Base-by-base conservation (phyloP, 1,284 basidiomycete genomes). In the Leccinum ponderosum region DNA sequence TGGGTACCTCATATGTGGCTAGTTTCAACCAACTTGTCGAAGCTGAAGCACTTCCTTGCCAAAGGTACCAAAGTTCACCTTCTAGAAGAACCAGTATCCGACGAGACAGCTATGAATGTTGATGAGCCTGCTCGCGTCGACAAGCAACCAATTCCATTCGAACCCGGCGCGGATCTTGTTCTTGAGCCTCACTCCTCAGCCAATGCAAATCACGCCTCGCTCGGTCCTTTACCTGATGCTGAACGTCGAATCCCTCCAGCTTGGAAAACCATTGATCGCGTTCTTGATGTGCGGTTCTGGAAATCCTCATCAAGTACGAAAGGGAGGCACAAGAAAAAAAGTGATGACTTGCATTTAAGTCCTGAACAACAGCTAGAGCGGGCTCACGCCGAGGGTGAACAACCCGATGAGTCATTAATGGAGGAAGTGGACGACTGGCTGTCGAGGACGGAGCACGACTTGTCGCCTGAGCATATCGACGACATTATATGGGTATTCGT, bases 1-100 rank as follows among this genome's bases (percentile, higher is more conserved):
- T 97, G 95, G 95, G 93, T 96, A 1, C 90, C 94, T 17, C 95
- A 97, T 70, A 87, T 90, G 77, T 97, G 93, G 93, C 78, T 97
- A 1, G 77, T 87, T 31, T 84, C 89, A 3, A 86, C 84, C 8
- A 79, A 86, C 54, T 70, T 75, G 4, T 70, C 73, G 14, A 92
- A 88, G 69, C 77, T 97, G 59, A 86, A 87, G 65, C 85, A 92
- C 72, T 98, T 97, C 74, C 79, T 97, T 35, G 67, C 74, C 6
- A 79, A 81, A 17, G 94, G 94, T 1, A 79, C 90, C 0, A 85
- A 82, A 66, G 82, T 94, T n/a, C 79, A 86, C 27, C 77, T 95
- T 33, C 75, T 93, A 4, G 79, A 79, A 1, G 77, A 81, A 57
- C 76, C 80, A 22, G 67, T 75, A 20, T 75, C 76, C 3, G 75